Percentiles rank a stretch among this genome's conserved stretches.
Conservation (phyloP, 495 filamentous ascomycete species). For the Penicillium roqueforti region DNA sequence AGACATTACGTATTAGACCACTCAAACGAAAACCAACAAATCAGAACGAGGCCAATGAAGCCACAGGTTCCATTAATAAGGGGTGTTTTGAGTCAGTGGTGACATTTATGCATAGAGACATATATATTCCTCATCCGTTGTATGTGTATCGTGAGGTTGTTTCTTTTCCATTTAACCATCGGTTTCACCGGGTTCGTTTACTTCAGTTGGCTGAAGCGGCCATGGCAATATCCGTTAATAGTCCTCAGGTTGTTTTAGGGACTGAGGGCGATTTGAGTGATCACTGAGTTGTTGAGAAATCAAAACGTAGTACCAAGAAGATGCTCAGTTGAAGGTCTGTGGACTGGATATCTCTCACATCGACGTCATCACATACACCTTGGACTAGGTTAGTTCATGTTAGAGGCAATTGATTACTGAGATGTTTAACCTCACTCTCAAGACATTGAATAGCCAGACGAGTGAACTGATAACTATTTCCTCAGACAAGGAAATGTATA, state of each 20-base stretch:
- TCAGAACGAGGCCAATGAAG: too few relatives aligned
- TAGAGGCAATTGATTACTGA: neutral
- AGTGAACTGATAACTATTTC: neutral
- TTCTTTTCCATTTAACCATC: neutral
- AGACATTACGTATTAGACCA: too few relatives aligned
- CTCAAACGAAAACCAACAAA: too few relatives aligned
- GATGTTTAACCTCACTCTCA: neutral
- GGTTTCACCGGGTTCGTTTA: neutral
- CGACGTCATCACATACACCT: slow-evolving; percentile 1
- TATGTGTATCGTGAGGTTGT: neutral
- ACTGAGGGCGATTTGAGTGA: neutral
- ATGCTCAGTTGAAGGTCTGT: neutral
- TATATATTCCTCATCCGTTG: too few relatives aligned
- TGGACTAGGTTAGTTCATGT: neutral
- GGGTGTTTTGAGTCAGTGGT: too few relatives aligned
- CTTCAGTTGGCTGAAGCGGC: neutral
- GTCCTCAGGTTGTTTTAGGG: neutral
- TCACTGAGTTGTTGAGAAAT: neutral
- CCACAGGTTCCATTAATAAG: too few relatives aligned
- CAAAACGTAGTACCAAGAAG: neutral
- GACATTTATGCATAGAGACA: too few relatives aligned
- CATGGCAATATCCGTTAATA: neutral
- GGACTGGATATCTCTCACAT: neutral
- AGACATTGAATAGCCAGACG: neutral
- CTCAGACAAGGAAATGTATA: too few relatives aligned